These are phyloP conservation scores for Populus alba DNA, from an alignment of 345 rosid species.

Conservation along the genomic window DNA sequence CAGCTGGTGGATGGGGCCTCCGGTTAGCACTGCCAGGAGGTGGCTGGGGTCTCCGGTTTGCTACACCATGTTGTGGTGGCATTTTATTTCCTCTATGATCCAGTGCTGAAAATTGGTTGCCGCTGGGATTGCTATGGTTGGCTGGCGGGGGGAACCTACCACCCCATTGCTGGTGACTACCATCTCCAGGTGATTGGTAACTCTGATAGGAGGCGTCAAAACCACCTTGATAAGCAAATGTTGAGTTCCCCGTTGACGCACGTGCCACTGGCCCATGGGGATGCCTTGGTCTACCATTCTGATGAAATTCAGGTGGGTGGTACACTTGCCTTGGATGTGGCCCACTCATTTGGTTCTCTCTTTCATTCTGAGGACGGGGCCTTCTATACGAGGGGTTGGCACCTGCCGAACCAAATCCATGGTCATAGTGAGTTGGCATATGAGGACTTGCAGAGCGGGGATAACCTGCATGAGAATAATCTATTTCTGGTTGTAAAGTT, in stretches of 20 bases:
- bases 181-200: slow-evolving; percentile 34
- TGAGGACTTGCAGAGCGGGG: slow-evolving; percentile 7
- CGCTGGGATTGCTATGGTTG: slow-evolving; percentile 33
- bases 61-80: slow-evolving; percentile 20
- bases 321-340: slow-evolving; percentile 20
- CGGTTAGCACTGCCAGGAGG: slow-evolving; percentile 11
- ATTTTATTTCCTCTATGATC: slow-evolving; percentile 28
- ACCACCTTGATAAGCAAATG: slow-evolving; percentile 27
- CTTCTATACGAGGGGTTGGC: slow-evolving; percentile 10
- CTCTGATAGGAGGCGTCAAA: slow-evolving; percentile 31
- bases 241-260: slow-evolving; percentile 6
- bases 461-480: slow-evolving; percentile 19
- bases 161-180: slow-evolving; percentile 32
- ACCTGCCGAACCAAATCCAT: slow-evolving; percentile 7
- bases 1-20: slow-evolving; percentile 4
- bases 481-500: slow-evolving; percentile 20
- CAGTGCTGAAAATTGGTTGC: slow-evolving; percentile 37
- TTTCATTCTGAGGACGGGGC: slow-evolving; percentile 25
- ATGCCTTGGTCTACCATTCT: slow-evolving; percentile 31
- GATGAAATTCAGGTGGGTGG: slow-evolving; percentile 18
- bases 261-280: slow-evolving; percentile 18
- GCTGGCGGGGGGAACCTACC: slow-evolving; percentile 35
- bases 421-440: slow-evolving; percentile 20
- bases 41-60: neutral
- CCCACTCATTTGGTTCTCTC: slow-evolving; percentile 22